Percentiles rank a stretch among this genome's conserved stretches.
phyloP scores from a whole-genome alignment of 2,329 filamentous ascomycete species.

The Claviceps purpurea region DNA sequence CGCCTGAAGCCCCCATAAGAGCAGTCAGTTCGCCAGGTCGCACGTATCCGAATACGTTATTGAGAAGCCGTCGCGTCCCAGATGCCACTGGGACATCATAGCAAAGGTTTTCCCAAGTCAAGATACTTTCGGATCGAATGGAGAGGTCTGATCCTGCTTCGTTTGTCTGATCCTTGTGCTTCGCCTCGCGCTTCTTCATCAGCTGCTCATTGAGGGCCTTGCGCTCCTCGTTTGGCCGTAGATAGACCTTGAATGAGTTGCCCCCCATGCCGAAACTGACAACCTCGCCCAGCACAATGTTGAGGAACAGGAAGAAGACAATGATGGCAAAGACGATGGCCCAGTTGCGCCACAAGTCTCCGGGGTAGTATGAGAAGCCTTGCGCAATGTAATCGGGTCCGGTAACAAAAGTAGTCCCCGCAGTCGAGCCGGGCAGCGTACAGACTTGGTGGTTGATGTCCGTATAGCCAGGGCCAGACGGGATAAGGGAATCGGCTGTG shows the following conservation, averaged over 20 bases:
- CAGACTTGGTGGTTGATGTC: constrained; percentile 68
- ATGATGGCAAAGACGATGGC: constrained; percentile 70
- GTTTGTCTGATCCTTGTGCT: constrained; percentile 32
- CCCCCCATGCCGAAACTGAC: constrained; percentile 69
- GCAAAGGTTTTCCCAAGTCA: constrained; percentile 78
- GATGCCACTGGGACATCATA: constrained; percentile 55
- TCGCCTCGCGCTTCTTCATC: constrained; percentile 42
- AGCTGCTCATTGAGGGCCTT: constrained; percentile 53
- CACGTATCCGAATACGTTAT: constrained; percentile 52
- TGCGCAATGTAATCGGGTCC: constrained; percentile 57
- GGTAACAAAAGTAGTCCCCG: constrained; percentile 49
- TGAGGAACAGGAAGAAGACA: constrained; percentile 58
- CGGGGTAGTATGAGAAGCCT: constrained; percentile 52
- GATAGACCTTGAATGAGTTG: constrained; percentile 67
- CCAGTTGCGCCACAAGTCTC: constrained; percentile 70
- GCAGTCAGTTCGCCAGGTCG: constrained; percentile 66
- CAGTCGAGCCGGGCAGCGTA: constrained; percentile 57
- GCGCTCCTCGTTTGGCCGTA: constrained; percentile 54
- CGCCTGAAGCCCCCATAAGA: constrained; percentile 72
- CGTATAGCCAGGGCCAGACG: constrained; percentile 54
- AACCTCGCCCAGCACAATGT: constrained; percentile 66
- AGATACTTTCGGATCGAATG: constrained; percentile 49
- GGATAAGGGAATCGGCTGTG: constrained; percentile 52
- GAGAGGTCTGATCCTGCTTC: constrained; percentile 36
- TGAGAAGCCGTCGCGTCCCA: constrained; percentile 41